Conservation (phyloP, 75 land plant species). For the Picea sitchensis region DNA sequence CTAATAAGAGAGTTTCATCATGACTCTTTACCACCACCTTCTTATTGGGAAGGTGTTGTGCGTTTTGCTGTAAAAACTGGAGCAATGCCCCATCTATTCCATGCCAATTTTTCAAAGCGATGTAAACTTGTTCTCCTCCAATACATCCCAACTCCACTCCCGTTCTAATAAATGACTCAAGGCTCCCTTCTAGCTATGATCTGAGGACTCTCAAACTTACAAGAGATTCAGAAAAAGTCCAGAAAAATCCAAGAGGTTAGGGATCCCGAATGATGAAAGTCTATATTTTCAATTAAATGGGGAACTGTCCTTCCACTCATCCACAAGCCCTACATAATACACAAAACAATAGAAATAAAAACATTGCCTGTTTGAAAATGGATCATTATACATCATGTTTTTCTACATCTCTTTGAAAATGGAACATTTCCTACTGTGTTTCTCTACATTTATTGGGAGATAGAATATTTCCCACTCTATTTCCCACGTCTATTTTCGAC, state of each 20-base stretch:
- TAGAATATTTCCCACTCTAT: too few species aligned
- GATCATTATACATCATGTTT: too few species aligned
- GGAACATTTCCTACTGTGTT: too few species aligned
- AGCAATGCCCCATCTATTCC: slow-evolving; percentile 31
- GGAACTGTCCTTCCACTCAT: too few species aligned
- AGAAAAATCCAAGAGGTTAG: slow-evolving; percentile 4
- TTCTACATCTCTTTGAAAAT: too few species aligned
- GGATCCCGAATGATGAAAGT: slow-evolving; percentile 41
- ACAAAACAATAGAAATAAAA: too few species aligned
- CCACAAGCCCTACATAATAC: too few species aligned
- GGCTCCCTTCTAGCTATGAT: slow-evolving; percentile 37
- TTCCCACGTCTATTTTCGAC: too few species aligned
- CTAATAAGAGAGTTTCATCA: slow-evolving; percentile 35
- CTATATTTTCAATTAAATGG: slow-evolving; percentile 17
- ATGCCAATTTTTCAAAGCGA: slow-evolving; percentile 49
- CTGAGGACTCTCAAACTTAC: slow-evolving; percentile 20
- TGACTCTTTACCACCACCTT: not conserved
- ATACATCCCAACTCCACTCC: slow-evolving; percentile 53
- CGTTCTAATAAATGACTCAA: slow-evolving; percentile 46
- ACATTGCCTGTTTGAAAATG: too few species aligned
- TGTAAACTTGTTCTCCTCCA: slow-evolving; percentile 39
- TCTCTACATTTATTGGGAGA: too few species aligned
- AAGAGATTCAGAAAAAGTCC: slow-evolving; percentile 15
- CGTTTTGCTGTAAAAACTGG: slow-evolving; percentile 20
- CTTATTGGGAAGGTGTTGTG: not conserved